Conservation (phyloP, 176 grass and related monocot genomes). For the Phoenix roebelenii region DNA sequence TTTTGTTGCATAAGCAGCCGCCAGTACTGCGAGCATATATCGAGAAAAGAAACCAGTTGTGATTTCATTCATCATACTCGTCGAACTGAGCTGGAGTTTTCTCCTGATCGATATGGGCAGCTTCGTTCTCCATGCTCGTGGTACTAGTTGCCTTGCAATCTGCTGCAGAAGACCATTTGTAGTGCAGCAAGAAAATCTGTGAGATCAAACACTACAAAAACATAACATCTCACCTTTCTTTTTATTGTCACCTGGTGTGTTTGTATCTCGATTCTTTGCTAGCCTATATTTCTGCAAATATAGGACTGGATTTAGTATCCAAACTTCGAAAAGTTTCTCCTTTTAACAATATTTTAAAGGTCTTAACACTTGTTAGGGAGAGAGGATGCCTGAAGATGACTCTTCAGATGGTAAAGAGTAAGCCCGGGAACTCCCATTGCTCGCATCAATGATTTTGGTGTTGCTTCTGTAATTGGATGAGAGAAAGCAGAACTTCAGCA, state of each 20-base stretch:
- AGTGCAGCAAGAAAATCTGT: not conserved
- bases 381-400: constrained; percentile 69
- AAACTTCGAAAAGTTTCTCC: too few species aligned
- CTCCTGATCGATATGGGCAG: not conserved
- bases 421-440: constrained; percentile 65
- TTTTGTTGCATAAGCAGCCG: not conserved
- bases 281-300: constrained; percentile 66
- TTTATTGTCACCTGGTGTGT: not conserved
- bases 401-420: constrained; percentile 85
- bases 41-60: not conserved
- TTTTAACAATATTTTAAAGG: not conserved
- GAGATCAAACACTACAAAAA: not conserved
- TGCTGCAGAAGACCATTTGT: not conserved
- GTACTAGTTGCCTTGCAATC: not conserved
- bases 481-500: not conserved
- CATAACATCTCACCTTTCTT: constrained; percentile 13
- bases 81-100: constrained; percentile 12
- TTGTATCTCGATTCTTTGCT: constrained; percentile 29
- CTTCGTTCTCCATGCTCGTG: not conserved
- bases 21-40: not conserved
- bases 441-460: constrained; percentile 68
- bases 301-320: not conserved
- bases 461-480: constrained; percentile 55
- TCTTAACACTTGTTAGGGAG: not conserved
- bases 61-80: not conserved